Evolutionary conservation across 208 protist species (phyloP), one percentile per base, ranked within the genome.

Genomic region (Leishmania turanica): DNA sequence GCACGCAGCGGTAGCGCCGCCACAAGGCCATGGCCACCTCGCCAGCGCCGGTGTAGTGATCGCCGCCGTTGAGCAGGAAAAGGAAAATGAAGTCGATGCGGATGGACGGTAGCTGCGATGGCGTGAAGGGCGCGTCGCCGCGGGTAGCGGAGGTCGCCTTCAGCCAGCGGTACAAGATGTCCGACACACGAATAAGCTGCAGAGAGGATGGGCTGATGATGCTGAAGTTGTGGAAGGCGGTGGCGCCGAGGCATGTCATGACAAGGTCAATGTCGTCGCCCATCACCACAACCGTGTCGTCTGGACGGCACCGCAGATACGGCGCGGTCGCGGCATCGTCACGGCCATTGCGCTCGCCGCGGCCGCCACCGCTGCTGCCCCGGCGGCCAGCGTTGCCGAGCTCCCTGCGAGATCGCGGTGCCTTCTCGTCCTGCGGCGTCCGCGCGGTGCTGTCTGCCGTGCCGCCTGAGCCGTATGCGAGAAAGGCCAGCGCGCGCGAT

Each of bases 261-360:
- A 94, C 91, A 31, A 97, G 87, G 83, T 97, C 94, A 76, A 97
- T 97, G 84, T 97, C 94, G 73, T 97, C 95, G 78, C 94, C 94
- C 40, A 97, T 78, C 37, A 97, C 86, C 54, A 87, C 85, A 21
- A 97, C 85, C 0, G 86, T 88, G 72, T 97, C 91, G 78, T 96
- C 91, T 11, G 91, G 87, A 84, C 90, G 83, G 78, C 93, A 96
- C 64, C 45, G 75, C 60, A 68, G 60, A 58, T 15, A 53, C n/a
- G 40, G 40, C 27, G 21, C 24, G 1, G 19, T 64, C 8, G 75
- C 53, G 54, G 31, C 42, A 70, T 34, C 7, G 24, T n/a, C 24
- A 4, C 54, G 53, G 17, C 13, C 9, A 24, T 49, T 8, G 49
- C 75, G 2, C 9, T 74, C 37, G 8, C 9, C 31, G 11, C 47